Conservation (phyloP, 2,329 filamentous ascomycete species). For the Diaporthe ilicicola region DNA sequence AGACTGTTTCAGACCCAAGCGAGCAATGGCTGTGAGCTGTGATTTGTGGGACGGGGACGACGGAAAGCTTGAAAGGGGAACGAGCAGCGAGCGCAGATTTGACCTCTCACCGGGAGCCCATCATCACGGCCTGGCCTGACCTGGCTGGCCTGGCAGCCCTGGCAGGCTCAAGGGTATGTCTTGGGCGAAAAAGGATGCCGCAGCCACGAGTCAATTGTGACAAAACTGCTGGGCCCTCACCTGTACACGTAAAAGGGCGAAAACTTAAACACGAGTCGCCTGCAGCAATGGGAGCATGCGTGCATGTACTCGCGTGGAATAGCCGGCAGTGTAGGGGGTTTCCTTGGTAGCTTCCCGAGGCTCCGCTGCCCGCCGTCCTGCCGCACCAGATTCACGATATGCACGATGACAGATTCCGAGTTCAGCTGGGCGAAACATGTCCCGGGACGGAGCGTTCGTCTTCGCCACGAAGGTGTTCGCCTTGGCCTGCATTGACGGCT, state of each 20-base stretch:
- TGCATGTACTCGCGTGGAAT: not conserved
- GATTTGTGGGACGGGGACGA: conserved; percentile 29
- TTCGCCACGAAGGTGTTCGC: conserved; percentile 8
- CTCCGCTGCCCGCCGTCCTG: conserved; percentile 21
- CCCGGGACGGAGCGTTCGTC: conserved; percentile 17
- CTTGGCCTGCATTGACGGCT: conserved; percentile 25
- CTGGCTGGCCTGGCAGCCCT: not conserved
- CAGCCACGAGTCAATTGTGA: conserved; percentile 22
- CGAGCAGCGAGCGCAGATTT: conserved; percentile 10
- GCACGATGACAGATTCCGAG: conserved; percentile 25
- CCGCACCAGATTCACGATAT: conserved; percentile 20
- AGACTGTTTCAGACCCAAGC: conserved; percentile 34
- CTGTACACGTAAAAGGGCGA: not conserved
- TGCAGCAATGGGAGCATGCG: not conserved
- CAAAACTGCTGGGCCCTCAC: conserved; percentile 2
- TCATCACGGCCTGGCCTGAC: not conserved
- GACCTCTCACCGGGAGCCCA: not conserved
- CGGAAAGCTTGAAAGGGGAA: conserved; percentile 15
- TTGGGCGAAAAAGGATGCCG: conserved; percentile 16
- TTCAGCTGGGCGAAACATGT: conserved; percentile 22
- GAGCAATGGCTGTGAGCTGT: conserved; percentile 25
- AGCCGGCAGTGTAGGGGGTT: conserved; percentile 14
- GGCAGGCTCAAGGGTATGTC: conserved; percentile 6
- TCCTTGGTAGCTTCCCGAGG: conserved; percentile 26
- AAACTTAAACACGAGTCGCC: conserved; percentile 28